Conservation (phyloP, 2,329 filamentous ascomycete genomes). For the Talaromyces islandicus region DNA sequence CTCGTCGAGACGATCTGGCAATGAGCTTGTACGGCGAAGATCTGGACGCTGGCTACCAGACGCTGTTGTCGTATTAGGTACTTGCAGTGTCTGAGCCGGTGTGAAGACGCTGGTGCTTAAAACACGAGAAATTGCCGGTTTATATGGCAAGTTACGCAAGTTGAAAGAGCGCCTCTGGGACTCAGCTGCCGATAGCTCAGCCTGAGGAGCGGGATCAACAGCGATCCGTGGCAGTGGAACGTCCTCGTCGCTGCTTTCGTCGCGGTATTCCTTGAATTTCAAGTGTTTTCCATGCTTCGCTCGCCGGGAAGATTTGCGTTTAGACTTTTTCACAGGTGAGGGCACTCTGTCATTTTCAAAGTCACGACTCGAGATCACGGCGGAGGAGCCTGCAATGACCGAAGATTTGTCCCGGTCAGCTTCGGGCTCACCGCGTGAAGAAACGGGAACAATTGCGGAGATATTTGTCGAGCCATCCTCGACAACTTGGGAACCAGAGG, state of each 20-base stretch:
- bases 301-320: constrained; percentile 15
- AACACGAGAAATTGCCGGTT: constrained; percentile 58
- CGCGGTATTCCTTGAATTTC: constrained; percentile 8
- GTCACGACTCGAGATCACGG: constrained; percentile 35
- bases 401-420: constrained; percentile 33
- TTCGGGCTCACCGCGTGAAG: constrained; percentile 46
- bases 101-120: constrained; percentile 67
- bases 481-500: constrained; percentile 25
- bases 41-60: constrained; percentile 38
- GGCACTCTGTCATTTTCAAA: constrained; percentile 31
- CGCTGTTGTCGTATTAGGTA: constrained; percentile 11
- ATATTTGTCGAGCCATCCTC: constrained; percentile 13
- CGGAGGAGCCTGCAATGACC: constrained; percentile 8
- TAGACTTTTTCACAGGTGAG: constrained; percentile 8
- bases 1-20: constrained; percentile 61
- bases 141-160: constrained; percentile 56
- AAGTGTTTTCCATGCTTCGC: constrained; percentile 25
- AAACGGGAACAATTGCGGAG: constrained; percentile 30
- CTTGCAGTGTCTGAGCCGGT: constrained; percentile 8
- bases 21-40: constrained; percentile 68
- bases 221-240: neutral
- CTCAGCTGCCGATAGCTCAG: neutral
- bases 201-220: neutral
- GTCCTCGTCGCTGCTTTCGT: constrained; percentile 7
- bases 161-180: constrained; percentile 45